A percentile compares a stretch with the other conserved stretches of the same genome.
These are phyloP conservation scores for Scopulariopsis brevicaulis DNA, from an alignment of 2,329 filamentous ascomycete genomes.

Conservation along the genomic window DNA sequence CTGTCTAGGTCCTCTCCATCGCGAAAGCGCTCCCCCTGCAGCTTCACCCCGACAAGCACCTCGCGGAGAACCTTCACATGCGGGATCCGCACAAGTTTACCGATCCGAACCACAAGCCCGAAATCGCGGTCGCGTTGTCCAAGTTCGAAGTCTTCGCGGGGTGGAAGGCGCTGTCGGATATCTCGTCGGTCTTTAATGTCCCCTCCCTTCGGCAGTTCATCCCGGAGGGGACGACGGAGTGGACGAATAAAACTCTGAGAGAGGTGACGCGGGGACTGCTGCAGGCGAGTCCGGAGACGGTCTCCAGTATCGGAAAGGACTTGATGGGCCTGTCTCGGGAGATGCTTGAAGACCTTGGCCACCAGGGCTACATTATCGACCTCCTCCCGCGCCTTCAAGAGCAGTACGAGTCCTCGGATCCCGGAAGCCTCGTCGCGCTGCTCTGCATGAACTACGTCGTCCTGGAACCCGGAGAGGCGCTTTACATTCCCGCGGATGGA, in stretches of 20 bases:
- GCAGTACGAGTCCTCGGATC: slow-evolving; percentile 54
- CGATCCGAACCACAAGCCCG: slow-evolving; percentile 69
- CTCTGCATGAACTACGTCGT: slow-evolving; percentile 65
- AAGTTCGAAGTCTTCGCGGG: slow-evolving; percentile 69
- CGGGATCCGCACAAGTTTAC: slow-evolving; percentile 54
- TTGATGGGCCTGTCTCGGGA: slow-evolving; percentile 35
- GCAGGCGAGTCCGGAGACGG: slow-evolving; percentile 35
- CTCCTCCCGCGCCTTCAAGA: slow-evolving; percentile 51
- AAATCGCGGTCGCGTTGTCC: slow-evolving; percentile 62
- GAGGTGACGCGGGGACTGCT: slow-evolving; percentile 44
- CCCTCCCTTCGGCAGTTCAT: slow-evolving; percentile 41
- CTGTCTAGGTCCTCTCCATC: slow-evolving; percentile 55
- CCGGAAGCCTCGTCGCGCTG: slow-evolving; percentile 57
- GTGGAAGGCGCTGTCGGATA: slow-evolving; percentile 54
- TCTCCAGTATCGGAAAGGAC: slow-evolving; percentile 39
- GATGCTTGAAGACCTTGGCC: slow-evolving; percentile 26
- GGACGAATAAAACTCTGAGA: slow-evolving; percentile 47
- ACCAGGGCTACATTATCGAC: slow-evolving; percentile 48
- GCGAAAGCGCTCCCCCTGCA: slow-evolving; percentile 65
- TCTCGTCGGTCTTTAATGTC: slow-evolving; percentile 46
- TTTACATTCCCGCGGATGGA: slow-evolving; percentile 63
- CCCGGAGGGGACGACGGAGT: slow-evolving; percentile 28
- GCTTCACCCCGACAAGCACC: slow-evolving; percentile 60
- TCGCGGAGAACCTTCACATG: slow-evolving; percentile 52
- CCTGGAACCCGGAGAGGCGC: slow-evolving; percentile 51